Base-by-base conservation (phyloP, 2,329 filamentous ascomycete genomes). In the Aspergillus viridinutans region DNA sequence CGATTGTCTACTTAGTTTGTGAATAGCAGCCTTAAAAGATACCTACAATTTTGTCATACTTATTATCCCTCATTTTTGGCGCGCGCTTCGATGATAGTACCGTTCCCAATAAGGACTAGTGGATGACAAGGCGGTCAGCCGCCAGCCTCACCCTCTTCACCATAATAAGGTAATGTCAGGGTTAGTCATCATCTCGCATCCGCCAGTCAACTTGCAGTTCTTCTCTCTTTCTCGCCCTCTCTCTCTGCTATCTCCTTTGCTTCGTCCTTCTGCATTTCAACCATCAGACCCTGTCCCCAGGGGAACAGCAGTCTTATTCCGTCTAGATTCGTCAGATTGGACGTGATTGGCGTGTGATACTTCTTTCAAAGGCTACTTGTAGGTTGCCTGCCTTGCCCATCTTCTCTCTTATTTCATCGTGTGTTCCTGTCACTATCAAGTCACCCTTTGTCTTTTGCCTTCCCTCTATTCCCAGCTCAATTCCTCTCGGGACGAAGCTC, bases 291-390 rank as follows among this genome's bases (percentile, higher is more conserved):
- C 52, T 52, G 32, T 28, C 53, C 48, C 54, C 50, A 2, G 43
- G 43, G 53, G 52, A 54, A 50, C 55, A 45, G 58, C 55, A 54
- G 48, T 59, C 45, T 60, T 51, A 38, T 49, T 54, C 45, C 54
- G 53, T 64, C 58, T 45, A 56, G 53, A 52, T 35, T 55, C 40
- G 49, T 62, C 58, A 59, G 59, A 58, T 59, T 60, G 58, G 59
- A 59, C 50, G 49, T 58, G 40, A 48, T 61, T 40, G 48, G 61
- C 55, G 56, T 57, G 45, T 56, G 52, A 23, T 53, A 49, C 54
- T 60, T 55, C 59, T 59, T 61, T 60, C 53, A 61, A 65, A 67
- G 72, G 73, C 72, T 75, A 73, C 73, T 76, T 74, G 72, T 76
- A 75, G 72, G 73, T 76, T 65, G 73, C 72, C 72, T 73, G 60